Base-by-base conservation (phyloP, 495 filamentous ascomycete genomes). In the Lineolata rhizophorae region DNA sequence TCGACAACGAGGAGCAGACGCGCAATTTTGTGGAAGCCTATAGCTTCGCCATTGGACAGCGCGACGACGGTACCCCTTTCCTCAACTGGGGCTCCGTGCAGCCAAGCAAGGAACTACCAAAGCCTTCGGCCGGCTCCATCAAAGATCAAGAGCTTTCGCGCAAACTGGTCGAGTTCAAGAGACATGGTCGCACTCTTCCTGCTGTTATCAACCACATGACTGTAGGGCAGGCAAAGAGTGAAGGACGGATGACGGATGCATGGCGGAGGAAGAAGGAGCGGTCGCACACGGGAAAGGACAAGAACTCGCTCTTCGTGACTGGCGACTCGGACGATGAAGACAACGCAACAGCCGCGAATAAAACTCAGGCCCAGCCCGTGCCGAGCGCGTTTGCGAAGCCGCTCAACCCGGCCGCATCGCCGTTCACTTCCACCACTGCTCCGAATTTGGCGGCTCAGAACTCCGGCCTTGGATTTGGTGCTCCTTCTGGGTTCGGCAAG, bases 1-100 rank as follows among this genome's bases (percentile, higher is more conserved):
- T 91, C 31, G 83, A 92, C 46, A 61, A 71, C 4, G 57, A 68
- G 21, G 61, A 73, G 8, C 66, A 92, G 40, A 73, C 74, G 1
- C 50, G 67, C 2, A 53, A 66, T 2, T 91, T 82, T 42, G 72
- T 65, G 28, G 55, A 76, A 49, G 58, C 67, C 5, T 71, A 83
- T 41, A 70, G 67, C 13, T 59, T 92, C 22, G 46, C 58, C 16
- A 63, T 91, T 21, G 46, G 55, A 10, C 48, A 64, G 9, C 21
- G 37, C 19, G 39, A 32, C 15, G 45, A 50, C 34, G 53, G 51
- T 3, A 27, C 35, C 2, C 12, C 24, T 10, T 52, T 41, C 29
- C 35, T 59, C 13, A 48, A 55, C 30, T 35, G 54, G 11, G 29
- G 20, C n/a, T 44, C 44, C 8, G 32, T 42, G 4, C 32, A 18